Evolutionary conservation across 2,329 filamentous ascomycete species (phyloP).

Genomic region (Huntiella bhutanensis): DNA sequence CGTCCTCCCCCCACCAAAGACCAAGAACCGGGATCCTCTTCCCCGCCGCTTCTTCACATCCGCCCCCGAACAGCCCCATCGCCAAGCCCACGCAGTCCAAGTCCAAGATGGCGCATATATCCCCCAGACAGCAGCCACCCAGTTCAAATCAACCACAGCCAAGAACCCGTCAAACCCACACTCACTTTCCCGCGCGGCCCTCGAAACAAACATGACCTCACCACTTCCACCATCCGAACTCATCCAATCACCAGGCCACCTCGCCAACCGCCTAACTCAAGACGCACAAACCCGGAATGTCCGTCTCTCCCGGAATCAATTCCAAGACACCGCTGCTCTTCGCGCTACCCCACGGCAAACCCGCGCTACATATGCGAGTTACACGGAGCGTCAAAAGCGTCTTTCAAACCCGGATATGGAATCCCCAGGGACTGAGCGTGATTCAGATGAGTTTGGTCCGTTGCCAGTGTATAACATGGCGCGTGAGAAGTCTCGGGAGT

Average conservation of each 20-base stretch:
- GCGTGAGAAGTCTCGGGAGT: background rate
- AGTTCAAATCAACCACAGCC: background rate
- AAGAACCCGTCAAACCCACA: background rate
- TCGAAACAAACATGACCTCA: no score
- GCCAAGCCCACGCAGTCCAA: background rate
- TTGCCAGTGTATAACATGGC: background rate
- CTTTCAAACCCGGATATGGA: background rate
- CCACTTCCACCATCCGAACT: no score
- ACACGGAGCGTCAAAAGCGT: no score
- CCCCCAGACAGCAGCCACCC: background rate
- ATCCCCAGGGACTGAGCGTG: background rate
- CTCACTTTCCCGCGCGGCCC: background rate
- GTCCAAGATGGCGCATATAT: background rate
- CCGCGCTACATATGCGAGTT: no score
- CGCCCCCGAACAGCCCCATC: background rate
- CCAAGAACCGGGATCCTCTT: background rate
- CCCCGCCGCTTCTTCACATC: conserved; percentile 7
- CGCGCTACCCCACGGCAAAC: no score
- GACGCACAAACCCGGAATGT: no score
- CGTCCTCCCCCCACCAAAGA: conserved; percentile 13
- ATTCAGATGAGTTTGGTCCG: background rate
- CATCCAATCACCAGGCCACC: no score
- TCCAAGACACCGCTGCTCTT: no score
- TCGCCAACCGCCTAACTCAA: no score
- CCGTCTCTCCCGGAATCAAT: no score